These are phyloP conservation scores for Penicillium digitatum DNA, from an alignment of 2,329 filamentous ascomycete genomes.

Conservation along the genomic window DNA sequence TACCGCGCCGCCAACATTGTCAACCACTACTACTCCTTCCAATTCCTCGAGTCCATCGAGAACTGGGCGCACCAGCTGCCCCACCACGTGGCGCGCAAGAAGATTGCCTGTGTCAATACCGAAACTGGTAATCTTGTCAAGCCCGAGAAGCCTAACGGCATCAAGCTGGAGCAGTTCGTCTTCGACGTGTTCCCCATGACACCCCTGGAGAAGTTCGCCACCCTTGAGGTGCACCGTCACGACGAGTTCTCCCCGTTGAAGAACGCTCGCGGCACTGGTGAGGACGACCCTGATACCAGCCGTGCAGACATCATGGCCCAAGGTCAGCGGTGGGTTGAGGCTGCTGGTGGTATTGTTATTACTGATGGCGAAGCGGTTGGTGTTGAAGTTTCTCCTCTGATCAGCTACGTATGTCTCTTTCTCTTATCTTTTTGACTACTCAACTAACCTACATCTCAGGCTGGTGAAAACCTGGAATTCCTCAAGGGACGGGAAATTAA, in stretches of 20 bases:
- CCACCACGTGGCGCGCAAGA: slow-evolving; percentile 96
- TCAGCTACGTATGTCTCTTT: slow-evolving; percentile 79
- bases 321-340: slow-evolving; percentile 79
- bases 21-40: slow-evolving; percentile 98
- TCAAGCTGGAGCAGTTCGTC: slow-evolving; percentile 99
- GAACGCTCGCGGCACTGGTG: slow-evolving; percentile 78
- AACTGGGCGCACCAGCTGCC: slow-evolving; percentile 80
- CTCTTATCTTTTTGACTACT: neutral
- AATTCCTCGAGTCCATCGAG: slow-evolving; percentile 86
- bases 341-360: slow-evolving; percentile 70
- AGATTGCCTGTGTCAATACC: slow-evolving; percentile 83
- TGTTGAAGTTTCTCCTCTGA: slow-evolving; percentile 84
- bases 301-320: slow-evolving; percentile 84
- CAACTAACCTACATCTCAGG: slow-evolving; percentile 40
- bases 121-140: slow-evolving; percentile 76
- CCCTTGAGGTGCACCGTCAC: slow-evolving; percentile 91
- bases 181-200: slow-evolving; percentile 97
- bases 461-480: slow-evolving; percentile 61
- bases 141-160: slow-evolving; percentile 91
- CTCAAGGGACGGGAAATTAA: slow-evolving; percentile 57
- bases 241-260: slow-evolving; percentile 98
- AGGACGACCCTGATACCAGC: slow-evolving; percentile 93
- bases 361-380: slow-evolving; percentile 61
- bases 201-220: slow-evolving; percentile 82
- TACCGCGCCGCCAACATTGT: slow-evolving; percentile 99